These are phyloP conservation scores for Picea sitchensis DNA, from an alignment of 75 land plant species.

Conservation along the genomic window DNA sequence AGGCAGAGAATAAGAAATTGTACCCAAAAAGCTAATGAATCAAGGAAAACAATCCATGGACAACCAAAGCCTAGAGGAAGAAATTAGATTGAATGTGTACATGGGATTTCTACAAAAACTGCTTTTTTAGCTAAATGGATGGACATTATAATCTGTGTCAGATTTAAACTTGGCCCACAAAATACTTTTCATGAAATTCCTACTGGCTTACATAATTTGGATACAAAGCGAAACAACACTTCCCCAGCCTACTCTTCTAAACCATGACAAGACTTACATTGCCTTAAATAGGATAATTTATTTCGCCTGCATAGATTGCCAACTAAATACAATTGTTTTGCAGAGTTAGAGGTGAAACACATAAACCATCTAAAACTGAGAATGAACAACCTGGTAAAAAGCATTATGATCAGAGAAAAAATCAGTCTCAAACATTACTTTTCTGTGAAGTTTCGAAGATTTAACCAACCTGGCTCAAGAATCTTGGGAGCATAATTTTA, in stretches of 20 bases:
- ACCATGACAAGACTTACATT: not conserved
- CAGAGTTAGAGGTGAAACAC: not conserved
- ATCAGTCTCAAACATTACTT: not conserved
- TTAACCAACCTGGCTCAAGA: slow-evolving; percentile 60
- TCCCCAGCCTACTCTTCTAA: not conserved
- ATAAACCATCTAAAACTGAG: not conserved
- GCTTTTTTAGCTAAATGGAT: not conserved
- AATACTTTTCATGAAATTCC: not conserved
- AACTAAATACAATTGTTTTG: not conserved
- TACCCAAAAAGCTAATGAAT: not conserved
- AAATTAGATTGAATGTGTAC: not conserved
- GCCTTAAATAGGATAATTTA: not conserved
- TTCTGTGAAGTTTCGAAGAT: not conserved
- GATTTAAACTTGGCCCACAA: not conserved
- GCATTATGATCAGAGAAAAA: not conserved
- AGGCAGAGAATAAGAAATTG: not conserved
- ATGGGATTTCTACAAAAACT: not conserved
- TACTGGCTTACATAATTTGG: not conserved
- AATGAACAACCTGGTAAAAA: not conserved
- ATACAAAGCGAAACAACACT: not conserved
- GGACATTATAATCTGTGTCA: not conserved
- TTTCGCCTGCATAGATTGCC: not conserved
- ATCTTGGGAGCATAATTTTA: slow-evolving; percentile 84
- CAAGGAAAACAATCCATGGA: not conserved
- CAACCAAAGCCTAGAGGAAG: not conserved